These are phyloP conservation scores for Curvularia sp. DNA, from an alignment of 2,329 filamentous ascomycete species.

Conservation along the genomic window DNA sequence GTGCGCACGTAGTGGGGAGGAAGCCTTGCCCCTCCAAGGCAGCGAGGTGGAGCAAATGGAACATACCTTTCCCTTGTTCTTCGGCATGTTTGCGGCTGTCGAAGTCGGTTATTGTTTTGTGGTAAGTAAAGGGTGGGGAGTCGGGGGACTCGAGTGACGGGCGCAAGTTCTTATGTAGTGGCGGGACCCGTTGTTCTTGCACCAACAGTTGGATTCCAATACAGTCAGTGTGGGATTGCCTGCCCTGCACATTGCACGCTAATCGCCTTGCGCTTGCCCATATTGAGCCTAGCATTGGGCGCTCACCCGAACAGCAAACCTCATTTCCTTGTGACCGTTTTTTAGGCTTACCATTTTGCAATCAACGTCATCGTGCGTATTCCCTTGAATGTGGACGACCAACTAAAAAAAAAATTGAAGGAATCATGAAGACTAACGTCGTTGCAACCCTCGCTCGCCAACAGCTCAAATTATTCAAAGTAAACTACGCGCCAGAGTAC, in stretches of 20 bases:
- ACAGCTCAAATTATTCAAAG: conserved; percentile 27
- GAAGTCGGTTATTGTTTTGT: conserved; percentile 7
- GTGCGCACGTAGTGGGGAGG: conserved; percentile 24
- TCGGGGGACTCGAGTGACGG: conserved; percentile 5
- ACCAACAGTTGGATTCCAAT: conserved; percentile 17
- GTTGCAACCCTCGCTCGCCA: conserved; percentile 21
- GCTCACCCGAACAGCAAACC: conserved; percentile 12
- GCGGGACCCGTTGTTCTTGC: conserved; percentile 25
- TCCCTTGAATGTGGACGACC: background rate
- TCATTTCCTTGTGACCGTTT: conserved; percentile 1
- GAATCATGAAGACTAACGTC: conserved; percentile 28
- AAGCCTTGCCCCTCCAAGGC: conserved; percentile 18
- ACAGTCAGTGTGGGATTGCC: conserved; percentile 25
- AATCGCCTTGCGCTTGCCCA: conserved; percentile 4
- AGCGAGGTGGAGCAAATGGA: background rate
- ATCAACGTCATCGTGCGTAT: conserved; percentile 16
- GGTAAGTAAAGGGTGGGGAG: conserved; percentile 9
- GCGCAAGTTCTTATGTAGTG: conserved; percentile 23
- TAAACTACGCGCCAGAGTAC: conserved; percentile 35
- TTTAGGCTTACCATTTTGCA: conserved; percentile 1
- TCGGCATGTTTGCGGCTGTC: conserved; percentile 74
- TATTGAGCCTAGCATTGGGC: conserved; percentile 10
- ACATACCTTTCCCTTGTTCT: conserved; percentile 98
- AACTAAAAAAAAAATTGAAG: background rate
- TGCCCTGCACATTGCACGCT: conserved; percentile 22